Conservation (phyloP, 257 asterid genomes). For the Cruciata laevipes region DNA sequence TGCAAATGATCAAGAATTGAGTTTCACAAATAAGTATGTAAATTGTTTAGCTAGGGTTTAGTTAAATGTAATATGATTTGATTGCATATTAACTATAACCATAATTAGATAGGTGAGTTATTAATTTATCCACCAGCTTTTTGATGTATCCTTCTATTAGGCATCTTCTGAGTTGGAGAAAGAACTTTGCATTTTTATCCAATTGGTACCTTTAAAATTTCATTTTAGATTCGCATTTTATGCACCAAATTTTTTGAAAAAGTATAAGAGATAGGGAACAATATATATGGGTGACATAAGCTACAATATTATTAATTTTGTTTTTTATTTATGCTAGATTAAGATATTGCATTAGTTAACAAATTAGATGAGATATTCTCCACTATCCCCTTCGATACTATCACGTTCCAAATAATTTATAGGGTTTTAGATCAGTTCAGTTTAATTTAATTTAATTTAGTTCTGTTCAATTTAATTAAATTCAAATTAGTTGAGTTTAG, state of each 20-base stretch:
- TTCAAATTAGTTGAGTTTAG: too few species aligned
- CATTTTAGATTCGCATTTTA: constrained; percentile 36
- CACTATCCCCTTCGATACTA: not conserved
- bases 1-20: too few species aligned
- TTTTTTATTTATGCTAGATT: not conserved
- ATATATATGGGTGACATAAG: constrained; percentile 19
- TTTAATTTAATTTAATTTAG: too few species aligned
- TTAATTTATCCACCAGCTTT: too few species aligned
- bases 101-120: too few species aligned
- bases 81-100: too few species aligned
- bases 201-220: constrained; percentile 49
- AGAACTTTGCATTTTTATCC: constrained; percentile 57
- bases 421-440: too few species aligned
- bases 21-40: too few species aligned
- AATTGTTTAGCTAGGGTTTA: too few species aligned
- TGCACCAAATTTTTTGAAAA: constrained; percentile 18
- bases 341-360: not conserved
- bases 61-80: too few species aligned
- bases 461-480: too few species aligned
- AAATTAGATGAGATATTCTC: not conserved
- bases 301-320: not conserved
- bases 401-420: not conserved
- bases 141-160: constrained; percentile 35
- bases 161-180: constrained; percentile 70
- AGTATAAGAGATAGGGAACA: constrained; percentile 30